Conservation (phyloP, 129 eudicot genomes). For the Daucus carota region DNA sequence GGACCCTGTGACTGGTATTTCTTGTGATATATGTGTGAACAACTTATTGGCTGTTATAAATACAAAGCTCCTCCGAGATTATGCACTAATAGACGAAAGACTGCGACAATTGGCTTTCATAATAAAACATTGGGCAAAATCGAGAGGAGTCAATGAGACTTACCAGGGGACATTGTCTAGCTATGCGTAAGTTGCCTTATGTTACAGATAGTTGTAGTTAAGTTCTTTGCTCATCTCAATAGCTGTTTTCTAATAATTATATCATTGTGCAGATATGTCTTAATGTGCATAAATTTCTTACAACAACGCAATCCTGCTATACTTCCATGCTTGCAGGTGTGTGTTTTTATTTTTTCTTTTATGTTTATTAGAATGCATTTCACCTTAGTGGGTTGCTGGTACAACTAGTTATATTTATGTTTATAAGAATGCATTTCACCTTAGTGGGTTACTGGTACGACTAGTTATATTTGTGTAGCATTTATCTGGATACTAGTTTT, state of each 20-base stretch:
- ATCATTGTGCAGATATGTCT: constrained; percentile 71
- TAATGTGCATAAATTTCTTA: constrained; percentile 94
- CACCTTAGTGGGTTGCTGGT: neutral
- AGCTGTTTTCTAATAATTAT: neutral
- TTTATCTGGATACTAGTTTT: neutral
- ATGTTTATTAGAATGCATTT: neutral
- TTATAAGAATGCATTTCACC: neutral
- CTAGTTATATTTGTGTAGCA: neutral
- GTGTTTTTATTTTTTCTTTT: neutral
- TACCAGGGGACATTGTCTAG: constrained; percentile 94
- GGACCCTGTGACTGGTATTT: constrained; percentile 84
- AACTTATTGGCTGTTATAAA: constrained; percentile 87
- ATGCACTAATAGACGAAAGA: constrained; percentile 77
- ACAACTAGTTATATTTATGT: neutral
- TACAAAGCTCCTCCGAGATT: constrained; percentile 81
- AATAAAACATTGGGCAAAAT: constrained; percentile 94
- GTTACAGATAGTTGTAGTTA: neutral
- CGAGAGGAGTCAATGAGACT: constrained; percentile 86
- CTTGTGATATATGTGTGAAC: constrained; percentile 91
- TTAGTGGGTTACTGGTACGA: neutral
- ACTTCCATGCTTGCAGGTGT: constrained; percentile 96
- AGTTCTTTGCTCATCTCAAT: neutral
- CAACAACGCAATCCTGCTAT: constrained; percentile 84
- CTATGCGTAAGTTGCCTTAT: constrained; percentile 70
- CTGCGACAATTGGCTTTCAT: constrained; percentile 80